Conservation (phyloP, 495 filamentous ascomycete genomes). For the Bacidia gigantensis region DNA sequence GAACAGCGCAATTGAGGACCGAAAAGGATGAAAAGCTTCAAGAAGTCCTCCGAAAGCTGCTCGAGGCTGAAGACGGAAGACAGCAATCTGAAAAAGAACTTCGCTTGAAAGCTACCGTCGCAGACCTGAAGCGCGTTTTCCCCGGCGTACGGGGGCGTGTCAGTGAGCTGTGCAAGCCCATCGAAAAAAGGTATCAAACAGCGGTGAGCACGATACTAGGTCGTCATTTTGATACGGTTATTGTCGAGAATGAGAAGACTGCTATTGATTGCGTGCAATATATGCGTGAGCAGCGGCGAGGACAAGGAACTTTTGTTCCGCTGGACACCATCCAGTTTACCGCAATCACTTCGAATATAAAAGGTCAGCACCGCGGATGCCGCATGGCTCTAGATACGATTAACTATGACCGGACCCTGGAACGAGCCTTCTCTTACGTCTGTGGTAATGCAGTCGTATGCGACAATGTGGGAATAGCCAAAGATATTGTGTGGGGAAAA, state of each 20-base stretch:
- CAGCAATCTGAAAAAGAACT: constrained; percentile 73
- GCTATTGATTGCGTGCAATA: constrained; percentile 91
- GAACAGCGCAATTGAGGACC: constrained; percentile 61
- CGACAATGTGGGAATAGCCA: constrained; percentile 72
- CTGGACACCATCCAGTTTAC: constrained; percentile 94
- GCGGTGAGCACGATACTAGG: constrained; percentile 88
- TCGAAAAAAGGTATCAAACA: constrained; percentile 88
- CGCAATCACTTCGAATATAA: constrained; percentile 73
- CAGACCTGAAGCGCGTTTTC: constrained; percentile 77
- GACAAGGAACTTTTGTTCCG: constrained; percentile 83
- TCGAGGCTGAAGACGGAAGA: constrained; percentile 68
- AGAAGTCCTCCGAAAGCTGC: constrained; percentile 61
- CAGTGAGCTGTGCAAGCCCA: constrained; percentile 85
- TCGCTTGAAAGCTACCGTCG: constrained; percentile 61
- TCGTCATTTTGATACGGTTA: constrained; percentile 80
- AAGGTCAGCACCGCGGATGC: constrained; percentile 72
- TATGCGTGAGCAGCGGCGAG: constrained; percentile 72
- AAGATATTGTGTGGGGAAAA: constrained; percentile 74
- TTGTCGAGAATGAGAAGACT: constrained; percentile 93
- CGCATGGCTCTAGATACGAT: constrained; percentile 92
- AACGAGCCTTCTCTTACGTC: constrained; percentile 86
- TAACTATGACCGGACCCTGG: constrained; percentile 74
- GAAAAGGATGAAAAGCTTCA: constrained; percentile 86
- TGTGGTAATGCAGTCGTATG: constrained; percentile 95
- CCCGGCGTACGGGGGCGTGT: constrained; percentile 83